Evolutionary conservation across 495 filamentous ascomycete genomes (phyloP).

Genomic region (Neurospora sp.): DNA sequence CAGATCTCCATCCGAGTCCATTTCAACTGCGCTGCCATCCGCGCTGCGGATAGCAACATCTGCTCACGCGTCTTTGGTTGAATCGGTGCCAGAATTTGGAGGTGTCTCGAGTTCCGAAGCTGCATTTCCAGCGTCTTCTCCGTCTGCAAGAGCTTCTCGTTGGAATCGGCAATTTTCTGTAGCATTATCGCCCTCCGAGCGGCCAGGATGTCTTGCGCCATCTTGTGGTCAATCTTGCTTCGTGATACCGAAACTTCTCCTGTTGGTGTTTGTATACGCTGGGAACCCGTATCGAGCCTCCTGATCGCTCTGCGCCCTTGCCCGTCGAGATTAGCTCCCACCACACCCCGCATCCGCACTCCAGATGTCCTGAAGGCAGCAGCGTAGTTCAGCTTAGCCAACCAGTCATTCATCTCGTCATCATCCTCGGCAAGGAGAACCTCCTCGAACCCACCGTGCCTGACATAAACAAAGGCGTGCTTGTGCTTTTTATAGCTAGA

Average conservation of each 20-base stretch:
- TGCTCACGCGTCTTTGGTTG: slow-evolving; percentile 77
- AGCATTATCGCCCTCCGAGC: slow-evolving; percentile 74
- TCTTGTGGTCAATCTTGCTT: slow-evolving; percentile 63
- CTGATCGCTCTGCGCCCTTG: slow-evolving; percentile 64
- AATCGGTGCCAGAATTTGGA: slow-evolving; percentile 81
- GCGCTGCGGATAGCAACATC: slow-evolving; percentile 71
- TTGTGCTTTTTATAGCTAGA: slow-evolving; percentile 90
- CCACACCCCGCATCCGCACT: slow-evolving; percentile 80
- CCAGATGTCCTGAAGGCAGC: slow-evolving; percentile 86
- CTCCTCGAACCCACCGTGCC: slow-evolving; percentile 84
- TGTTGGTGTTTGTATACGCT: slow-evolving; percentile 54
- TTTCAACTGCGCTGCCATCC: slow-evolving; percentile 80
- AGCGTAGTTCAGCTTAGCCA: slow-evolving; percentile 92
- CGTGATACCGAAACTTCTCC: slow-evolving; percentile 59
- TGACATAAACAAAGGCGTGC: slow-evolving; percentile 81
- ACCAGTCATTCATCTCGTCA: slow-evolving; percentile 90
- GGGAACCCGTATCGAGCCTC: slow-evolving; percentile 48
- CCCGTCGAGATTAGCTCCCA: slow-evolving; percentile 77
- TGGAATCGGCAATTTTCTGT: slow-evolving; percentile 70
- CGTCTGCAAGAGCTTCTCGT: slow-evolving; percentile 64
- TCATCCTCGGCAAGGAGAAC: slow-evolving; percentile 84
- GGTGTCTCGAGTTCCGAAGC: slow-evolving; percentile 82
- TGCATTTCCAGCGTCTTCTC: slow-evolving; percentile 72
- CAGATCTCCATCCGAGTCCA: slow-evolving; percentile 91
- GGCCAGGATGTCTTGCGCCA: slow-evolving; percentile 70